Conservation (phyloP, 169 alveolate species). For the Plasmodium gaboni region DNA sequence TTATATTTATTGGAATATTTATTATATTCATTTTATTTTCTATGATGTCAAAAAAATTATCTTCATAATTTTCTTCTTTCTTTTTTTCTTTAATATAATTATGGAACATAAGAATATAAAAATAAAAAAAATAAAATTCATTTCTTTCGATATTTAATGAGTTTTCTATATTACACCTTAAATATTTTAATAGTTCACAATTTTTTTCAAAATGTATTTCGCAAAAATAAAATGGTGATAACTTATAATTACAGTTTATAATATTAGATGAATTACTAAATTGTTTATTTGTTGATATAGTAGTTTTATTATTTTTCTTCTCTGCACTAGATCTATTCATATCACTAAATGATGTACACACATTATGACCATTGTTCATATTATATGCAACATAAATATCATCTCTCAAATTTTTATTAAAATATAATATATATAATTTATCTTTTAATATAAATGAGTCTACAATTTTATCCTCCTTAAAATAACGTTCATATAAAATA, state of each 20-base stretch:
- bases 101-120: slow-evolving; percentile 17
- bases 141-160: background rate
- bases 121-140: slow-evolving; percentile 21
- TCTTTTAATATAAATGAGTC: slow-evolving; percentile 28
- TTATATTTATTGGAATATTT: background rate
- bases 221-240: slow-evolving; percentile 31
- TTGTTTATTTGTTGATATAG: too few relatives aligned
- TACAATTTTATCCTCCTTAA: slow-evolving; percentile 11
- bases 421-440: slow-evolving; percentile 27
- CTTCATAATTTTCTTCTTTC: slow-evolving; percentile 14
- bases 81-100: slow-evolving; percentile 3
- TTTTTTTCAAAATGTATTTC: slow-evolving; percentile 29
- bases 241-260: too few relatives aligned
- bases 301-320: background rate
- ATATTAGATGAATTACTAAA: too few relatives aligned
- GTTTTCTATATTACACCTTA: slow-evolving; percentile 31
- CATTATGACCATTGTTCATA: slow-evolving; percentile 16
- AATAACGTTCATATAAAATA: background rate
- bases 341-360: slow-evolving; percentile 4
- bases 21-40: slow-evolving; percentile 21
- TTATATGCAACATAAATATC: slow-evolving; percentile 33
- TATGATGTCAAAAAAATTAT: slow-evolving; percentile 27
- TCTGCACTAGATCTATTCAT: background rate
- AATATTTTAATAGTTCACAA: slow-evolving; percentile 26
- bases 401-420: background rate